These are phyloP conservation scores for Helotiales sp. DNA, from an alignment of 2,329 filamentous ascomycete species.

Conservation along the genomic window DNA sequence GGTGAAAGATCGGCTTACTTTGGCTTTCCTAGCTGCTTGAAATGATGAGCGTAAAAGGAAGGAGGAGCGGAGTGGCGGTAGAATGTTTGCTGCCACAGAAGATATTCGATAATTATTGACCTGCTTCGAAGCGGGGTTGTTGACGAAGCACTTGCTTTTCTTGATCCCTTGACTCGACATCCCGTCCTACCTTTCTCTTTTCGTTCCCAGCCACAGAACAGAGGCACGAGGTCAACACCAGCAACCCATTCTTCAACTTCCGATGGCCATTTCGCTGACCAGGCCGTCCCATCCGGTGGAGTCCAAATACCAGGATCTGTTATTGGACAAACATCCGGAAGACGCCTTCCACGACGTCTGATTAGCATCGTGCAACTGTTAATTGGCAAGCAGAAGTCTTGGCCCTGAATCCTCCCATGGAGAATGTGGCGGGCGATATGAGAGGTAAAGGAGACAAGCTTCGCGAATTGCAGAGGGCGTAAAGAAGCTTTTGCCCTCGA, in stretches of 20 bases:
- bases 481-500: conserved; percentile 16
- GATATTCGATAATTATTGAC: background rate
- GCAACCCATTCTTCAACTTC: conserved; percentile 13
- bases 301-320: background rate
- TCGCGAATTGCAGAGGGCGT: conserved; percentile 1
- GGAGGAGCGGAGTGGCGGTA: background rate
- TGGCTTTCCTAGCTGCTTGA: background rate
- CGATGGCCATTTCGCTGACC: background rate
- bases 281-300: background rate
- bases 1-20: conserved; percentile 3
- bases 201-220: conserved; percentile 31
- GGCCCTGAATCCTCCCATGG: conserved; percentile 8
- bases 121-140: background rate
- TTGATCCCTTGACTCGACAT: background rate
- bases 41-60: conserved; percentile 10
- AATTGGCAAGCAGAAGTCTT: conserved; percentile 22
- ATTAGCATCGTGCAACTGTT: conserved; percentile 25
- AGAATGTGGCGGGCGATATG: background rate
- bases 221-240: conserved; percentile 27
- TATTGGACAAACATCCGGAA: background rate
- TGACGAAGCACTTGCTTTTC: background rate
- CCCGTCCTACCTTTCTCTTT: conserved; percentile 26
- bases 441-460: background rate
- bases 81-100: background rate
- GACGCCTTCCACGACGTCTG: conserved; percentile 5